phyloP scores from a whole-genome alignment of 176 grass and related monocot genomes.

The Cenchrus americanus region DNA sequence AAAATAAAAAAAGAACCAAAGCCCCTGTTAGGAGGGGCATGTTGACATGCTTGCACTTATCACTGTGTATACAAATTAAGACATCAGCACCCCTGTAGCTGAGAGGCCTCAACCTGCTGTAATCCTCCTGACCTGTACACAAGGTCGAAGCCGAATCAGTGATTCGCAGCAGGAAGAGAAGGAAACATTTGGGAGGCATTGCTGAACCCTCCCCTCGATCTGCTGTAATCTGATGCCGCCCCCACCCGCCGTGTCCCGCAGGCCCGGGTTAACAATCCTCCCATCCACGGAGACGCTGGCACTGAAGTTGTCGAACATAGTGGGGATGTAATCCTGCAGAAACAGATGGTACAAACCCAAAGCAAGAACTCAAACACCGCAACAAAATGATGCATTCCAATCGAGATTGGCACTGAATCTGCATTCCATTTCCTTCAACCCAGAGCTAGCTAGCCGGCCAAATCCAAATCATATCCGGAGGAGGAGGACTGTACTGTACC shows the following conservation, averaged over 20 bases:
- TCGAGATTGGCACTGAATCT: constrained; percentile 21
- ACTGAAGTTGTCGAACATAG: constrained; percentile 58
- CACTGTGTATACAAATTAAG: no score
- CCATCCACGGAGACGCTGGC: constrained; percentile 53
- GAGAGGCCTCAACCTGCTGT: constrained; percentile 34
- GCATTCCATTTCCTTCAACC: neutral
- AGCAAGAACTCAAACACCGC: neutral
- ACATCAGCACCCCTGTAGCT: constrained; percentile 43
- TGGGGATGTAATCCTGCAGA: constrained; percentile 55
- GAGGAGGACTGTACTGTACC: neutral
- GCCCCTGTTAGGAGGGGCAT: no score
- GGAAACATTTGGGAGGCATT: neutral
- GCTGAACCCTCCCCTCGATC: neutral
- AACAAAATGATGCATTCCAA: neutral
- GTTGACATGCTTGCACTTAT: no score
- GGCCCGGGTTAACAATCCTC: constrained; percentile 44
- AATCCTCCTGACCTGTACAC: constrained; percentile 37
- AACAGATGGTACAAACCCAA: neutral
- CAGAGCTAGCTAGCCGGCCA: neutral
- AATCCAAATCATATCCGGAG: neutral
- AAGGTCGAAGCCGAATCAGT: neutral
- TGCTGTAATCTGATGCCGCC: neutral
- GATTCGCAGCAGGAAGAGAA: neutral
- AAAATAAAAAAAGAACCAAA: no score
- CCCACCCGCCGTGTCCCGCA: constrained; percentile 59